Conservation (phyloP, 2,329 filamentous ascomycete genomes). For the Sordariomycetes sp. region DNA sequence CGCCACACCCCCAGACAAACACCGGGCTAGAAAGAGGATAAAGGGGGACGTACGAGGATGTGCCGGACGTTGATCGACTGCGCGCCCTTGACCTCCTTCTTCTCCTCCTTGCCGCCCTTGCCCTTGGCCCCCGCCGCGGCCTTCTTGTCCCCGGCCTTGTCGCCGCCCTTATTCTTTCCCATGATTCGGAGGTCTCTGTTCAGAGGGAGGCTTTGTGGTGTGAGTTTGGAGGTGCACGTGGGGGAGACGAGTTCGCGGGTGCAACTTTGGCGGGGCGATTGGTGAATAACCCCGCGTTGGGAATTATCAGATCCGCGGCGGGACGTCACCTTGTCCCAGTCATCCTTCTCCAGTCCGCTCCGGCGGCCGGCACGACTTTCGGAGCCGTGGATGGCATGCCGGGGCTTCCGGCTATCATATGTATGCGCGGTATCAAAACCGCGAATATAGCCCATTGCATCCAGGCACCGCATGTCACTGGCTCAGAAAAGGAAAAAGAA, state of each 20-base stretch:
- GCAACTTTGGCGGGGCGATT: not conserved
- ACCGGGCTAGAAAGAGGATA: not conserved
- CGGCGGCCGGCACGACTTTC: too few relatives aligned
- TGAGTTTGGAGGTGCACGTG: not conserved
- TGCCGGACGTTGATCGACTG: conserved; percentile 65
- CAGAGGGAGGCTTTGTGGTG: not conserved
- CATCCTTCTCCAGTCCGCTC: too few relatives aligned
- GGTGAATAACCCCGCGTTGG: not conserved
- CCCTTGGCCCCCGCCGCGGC: conserved; percentile 10
- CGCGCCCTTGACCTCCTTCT: conserved; percentile 44
- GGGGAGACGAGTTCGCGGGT: not conserved
- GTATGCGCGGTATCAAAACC: too few relatives aligned
- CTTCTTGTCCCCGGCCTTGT: conserved; percentile 10
- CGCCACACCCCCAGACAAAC: not conserved
- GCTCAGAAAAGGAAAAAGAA: too few relatives aligned
- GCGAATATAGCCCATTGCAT: too few relatives aligned
- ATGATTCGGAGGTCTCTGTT: not conserved
- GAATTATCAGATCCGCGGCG: too few relatives aligned
- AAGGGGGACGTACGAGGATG: conserved; percentile 40
- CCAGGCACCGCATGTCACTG: too few relatives aligned
- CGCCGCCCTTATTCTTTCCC: conserved; percentile 16
- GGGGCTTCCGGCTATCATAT: too few relatives aligned
- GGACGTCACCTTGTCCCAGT: conserved; percentile 4
- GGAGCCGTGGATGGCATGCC: too few relatives aligned
- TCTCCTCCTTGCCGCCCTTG: conserved; percentile 22